Conservation (phyloP, 176 grass and related monocot species). For the Coix lacrymajobi region DNA sequence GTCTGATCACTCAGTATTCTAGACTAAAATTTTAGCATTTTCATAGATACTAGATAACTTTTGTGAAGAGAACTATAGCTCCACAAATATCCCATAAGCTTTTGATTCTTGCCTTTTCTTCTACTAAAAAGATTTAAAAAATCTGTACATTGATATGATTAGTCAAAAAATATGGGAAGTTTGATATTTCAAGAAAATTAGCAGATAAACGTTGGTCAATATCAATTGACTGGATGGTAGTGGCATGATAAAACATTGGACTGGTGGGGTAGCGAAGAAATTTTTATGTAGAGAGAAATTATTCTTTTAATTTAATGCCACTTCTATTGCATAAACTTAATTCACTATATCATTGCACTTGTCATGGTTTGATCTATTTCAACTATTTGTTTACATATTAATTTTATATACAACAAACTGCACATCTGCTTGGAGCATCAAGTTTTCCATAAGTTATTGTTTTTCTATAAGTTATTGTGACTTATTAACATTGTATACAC, state of each 20-base stretch:
- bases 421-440: neutral
- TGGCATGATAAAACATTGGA: neutral
- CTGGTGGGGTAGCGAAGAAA: neutral
- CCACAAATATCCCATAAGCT: neutral
- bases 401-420: neutral
- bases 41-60: neutral
- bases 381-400: neutral
- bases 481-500: neutral
- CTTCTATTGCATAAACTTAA: neutral
- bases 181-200: neutral
- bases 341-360: neutral
- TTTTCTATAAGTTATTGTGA: neutral
- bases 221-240: neutral
- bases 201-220: neutral
- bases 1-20: neutral
- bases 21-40: neutral
- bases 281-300: neutral
- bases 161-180: neutral
- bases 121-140: neutral
- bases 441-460: neutral
- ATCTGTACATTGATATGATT: neutral
- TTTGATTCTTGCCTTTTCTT: neutral
- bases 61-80: neutral
- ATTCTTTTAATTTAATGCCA: neutral
- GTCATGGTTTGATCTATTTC: neutral